These are phyloP conservation scores for Calonectria pauciramosa DNA, from an alignment of 2,329 filamentous ascomycete genomes.

Conservation along the genomic window DNA sequence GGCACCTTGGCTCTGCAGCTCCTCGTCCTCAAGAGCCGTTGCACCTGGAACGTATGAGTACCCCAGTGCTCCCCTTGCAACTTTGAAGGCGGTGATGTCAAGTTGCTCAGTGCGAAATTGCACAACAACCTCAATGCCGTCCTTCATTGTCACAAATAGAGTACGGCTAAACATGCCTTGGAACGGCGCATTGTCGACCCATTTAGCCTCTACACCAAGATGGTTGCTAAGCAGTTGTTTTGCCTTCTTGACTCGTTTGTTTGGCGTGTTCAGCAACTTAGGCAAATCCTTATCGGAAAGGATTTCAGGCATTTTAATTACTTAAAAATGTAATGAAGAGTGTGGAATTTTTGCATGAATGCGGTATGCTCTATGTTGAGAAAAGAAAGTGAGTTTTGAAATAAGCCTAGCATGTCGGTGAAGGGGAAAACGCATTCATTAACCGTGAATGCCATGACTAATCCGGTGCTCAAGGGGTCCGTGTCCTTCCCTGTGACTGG, in stretches of 20 bases:
- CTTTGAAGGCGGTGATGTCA: background rate
- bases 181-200: background rate
- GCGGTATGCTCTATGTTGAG: background rate
- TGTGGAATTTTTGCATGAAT: too few species aligned
- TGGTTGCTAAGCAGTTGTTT: background rate
- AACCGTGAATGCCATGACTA: too few species aligned
- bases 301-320: background rate
- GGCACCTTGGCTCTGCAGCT: background rate
- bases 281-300: background rate
- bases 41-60: background rate
- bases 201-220: background rate
- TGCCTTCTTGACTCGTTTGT: background rate
- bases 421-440: too few species aligned
- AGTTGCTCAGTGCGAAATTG: background rate
- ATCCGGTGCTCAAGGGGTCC: background rate
- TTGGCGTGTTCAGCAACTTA: background rate
- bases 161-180: background rate
- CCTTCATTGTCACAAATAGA: background rate
- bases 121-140: background rate
- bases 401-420: background rate
- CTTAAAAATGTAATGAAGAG: too few species aligned
- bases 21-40: background rate
- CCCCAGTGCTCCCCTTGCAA: background rate
- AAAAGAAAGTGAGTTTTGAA: background rate
- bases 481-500: background rate